A percentile compares a stretch with the other conserved stretches of the same genome.
phyloP scores from a whole-genome alignment of 257 asterid genomes.

The Echium plantagineum region DNA sequence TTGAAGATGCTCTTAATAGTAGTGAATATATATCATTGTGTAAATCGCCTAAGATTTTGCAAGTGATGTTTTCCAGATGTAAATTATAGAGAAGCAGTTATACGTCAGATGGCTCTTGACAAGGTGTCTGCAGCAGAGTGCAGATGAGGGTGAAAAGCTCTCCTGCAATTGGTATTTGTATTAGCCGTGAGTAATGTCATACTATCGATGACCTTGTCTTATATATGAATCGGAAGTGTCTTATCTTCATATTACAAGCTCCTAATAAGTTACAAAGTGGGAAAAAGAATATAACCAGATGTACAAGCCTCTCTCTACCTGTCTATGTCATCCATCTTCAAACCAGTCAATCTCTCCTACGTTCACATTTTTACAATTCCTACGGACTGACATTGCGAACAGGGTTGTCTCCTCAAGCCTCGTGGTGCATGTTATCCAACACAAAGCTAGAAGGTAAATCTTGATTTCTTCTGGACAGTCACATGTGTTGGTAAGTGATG shows the following conservation, averaged over 20 bases:
- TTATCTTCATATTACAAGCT: not conserved
- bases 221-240: not conserved
- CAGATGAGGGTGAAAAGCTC: too few species aligned
- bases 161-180: too few species aligned
- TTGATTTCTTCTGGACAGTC: not conserved
- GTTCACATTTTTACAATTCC: not conserved
- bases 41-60: too few species aligned
- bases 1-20: too few species aligned
- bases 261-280: not conserved
- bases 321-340: not conserved
- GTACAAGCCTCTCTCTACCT: not conserved
- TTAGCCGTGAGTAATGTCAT: too few species aligned
- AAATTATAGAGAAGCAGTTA: too few species aligned
- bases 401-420: not conserved
- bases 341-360: not conserved
- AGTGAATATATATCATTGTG: too few species aligned
- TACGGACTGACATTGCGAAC: not conserved
- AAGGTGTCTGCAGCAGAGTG: too few species aligned
- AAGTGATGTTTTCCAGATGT: too few species aligned
- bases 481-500: not conserved
- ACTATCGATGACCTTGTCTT: too few species aligned
- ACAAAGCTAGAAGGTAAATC: not conserved
- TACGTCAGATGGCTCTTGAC: too few species aligned
- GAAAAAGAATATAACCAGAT: not conserved
- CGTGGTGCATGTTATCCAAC: slow-evolving; percentile 9